These are phyloP conservation scores for Chamaecyparis obtusa DNA, from an alignment of 75 land plant genomes.

Conservation along the genomic window DNA sequence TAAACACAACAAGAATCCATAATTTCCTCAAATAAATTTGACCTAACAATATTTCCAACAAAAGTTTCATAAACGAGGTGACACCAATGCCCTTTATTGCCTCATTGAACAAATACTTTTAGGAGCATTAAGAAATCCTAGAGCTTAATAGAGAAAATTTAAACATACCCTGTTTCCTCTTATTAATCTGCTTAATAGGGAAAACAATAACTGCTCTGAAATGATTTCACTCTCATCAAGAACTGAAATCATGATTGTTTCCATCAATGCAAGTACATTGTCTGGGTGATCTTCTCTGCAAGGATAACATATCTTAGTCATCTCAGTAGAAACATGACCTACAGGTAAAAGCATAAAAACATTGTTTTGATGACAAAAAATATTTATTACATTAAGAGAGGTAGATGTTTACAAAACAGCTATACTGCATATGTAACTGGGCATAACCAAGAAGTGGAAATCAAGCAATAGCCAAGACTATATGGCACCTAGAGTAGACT, in stretches of 20 bases:
- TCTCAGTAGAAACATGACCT: not conserved
- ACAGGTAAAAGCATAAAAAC: not conserved
- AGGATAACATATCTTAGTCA: not conserved
- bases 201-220: constrained; percentile 48
- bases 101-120: not conserved
- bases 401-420: not conserved
- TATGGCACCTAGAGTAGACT: not conserved
- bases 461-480: not conserved
- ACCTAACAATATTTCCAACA: not conserved
- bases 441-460: not conserved
- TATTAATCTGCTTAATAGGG: constrained; percentile 47
- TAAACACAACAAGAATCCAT: not conserved
- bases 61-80: not conserved
- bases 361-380: not conserved
- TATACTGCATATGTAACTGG: not conserved
- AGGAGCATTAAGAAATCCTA: not conserved
- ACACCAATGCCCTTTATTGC: not conserved
- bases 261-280: constrained; percentile 71
- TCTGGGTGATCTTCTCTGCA: constrained; percentile 89
- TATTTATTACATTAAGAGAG: not conserved
- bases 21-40: not conserved
- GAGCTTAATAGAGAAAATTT: not conserved
- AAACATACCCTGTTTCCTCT: constrained; percentile 43
- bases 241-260: constrained; percentile 71
- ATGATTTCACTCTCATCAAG: constrained; percentile 86